Conservation (phyloP, 2,329 filamentous ascomycete species). For the Fusarium staphyleae region DNA sequence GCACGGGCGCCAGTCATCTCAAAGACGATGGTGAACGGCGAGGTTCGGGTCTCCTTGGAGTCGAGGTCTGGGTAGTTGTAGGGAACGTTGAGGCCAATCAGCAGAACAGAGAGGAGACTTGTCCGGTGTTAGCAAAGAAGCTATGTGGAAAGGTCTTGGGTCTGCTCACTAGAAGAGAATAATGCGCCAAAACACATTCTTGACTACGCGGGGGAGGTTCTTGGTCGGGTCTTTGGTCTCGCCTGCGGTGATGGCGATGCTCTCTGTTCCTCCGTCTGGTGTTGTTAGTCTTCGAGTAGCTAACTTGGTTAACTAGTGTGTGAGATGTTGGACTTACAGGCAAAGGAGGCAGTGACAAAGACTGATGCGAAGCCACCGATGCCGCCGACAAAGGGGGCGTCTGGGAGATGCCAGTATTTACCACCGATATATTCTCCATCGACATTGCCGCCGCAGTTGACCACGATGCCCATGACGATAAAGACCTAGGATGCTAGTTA, state of each 20-base stretch:
- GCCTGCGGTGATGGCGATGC: constrained; percentile 70
- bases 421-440: constrained; percentile 63
- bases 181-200: constrained; percentile 71
- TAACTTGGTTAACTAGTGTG: neutral
- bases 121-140: neutral
- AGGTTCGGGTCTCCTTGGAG: constrained; percentile 46
- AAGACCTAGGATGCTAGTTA: constrained; percentile 51
- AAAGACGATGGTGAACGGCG: constrained; percentile 65
- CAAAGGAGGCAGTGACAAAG: constrained; percentile 63
- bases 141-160: too few relatives aligned
- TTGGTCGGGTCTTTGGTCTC: constrained; percentile 69
- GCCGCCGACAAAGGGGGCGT: constrained; percentile 69
- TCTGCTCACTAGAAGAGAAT: constrained; percentile 55
- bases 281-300: neutral
- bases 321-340: constrained; percentile 51
- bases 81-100: constrained; percentile 65
- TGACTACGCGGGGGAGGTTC: constrained; percentile 68
- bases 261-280: constrained; percentile 62
- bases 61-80: constrained; percentile 54
- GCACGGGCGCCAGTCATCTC: constrained; percentile 60
- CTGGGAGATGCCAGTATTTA: constrained; percentile 64
- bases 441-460: constrained; percentile 60
- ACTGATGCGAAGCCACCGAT: constrained; percentile 70
- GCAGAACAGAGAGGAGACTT: constrained; percentile 49
- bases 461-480: constrained; percentile 67